A percentile compares a stretch with the other conserved stretches of the same genome.
phyloP scores from a whole-genome alignment of 2,329 filamentous ascomycete species.

The Colletotrichum tropicicola region DNA sequence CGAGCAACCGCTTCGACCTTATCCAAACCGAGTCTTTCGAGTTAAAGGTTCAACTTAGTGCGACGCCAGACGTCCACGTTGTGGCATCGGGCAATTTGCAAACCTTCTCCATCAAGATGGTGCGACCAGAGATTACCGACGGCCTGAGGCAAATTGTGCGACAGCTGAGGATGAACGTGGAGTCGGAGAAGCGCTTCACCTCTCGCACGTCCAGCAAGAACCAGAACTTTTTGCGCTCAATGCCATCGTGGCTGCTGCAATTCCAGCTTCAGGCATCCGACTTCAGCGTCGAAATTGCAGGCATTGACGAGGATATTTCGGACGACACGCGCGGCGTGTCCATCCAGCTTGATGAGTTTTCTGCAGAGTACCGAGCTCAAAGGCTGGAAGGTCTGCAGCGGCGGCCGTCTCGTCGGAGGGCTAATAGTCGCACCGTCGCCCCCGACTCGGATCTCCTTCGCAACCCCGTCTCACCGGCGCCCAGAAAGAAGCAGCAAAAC shows the following conservation, averaged over 20 bases:
- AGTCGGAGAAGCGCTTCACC: conserved; percentile 65
- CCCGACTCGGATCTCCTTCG: conserved; percentile 73
- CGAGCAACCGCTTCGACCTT: conserved; percentile 84
- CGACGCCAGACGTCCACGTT: conserved; percentile 86
- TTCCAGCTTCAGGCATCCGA: conserved; percentile 88
- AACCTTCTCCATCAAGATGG: conserved; percentile 88
- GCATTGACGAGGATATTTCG: conserved; percentile 85
- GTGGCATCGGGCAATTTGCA: conserved; percentile 82
- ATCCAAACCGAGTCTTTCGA: conserved; percentile 90
- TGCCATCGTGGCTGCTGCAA: conserved; percentile 87
- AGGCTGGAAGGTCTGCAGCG: conserved; percentile 72
- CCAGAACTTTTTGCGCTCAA: conserved; percentile 76
- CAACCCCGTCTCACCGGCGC: conserved; percentile 56
- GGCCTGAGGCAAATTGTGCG: conserved; percentile 91
- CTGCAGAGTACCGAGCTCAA: conserved; percentile 87
- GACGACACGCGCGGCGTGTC: conserved; percentile 83
- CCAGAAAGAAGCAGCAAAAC: conserved; percentile 62
- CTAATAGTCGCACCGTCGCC: conserved; percentile 75
- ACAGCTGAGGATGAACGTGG: conserved; percentile 78
- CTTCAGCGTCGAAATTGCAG: conserved; percentile 90
- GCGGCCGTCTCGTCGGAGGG: conserved; percentile 71
- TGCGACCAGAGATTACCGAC: conserved; percentile 90
- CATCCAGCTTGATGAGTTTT: conserved; percentile 87
- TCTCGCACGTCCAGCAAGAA: conserved; percentile 55
- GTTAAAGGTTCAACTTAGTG: conserved; percentile 84